Evolutionary conservation across 768 basidiomycete species (phyloP), one percentile per base, ranked within the genome.

Genomic region (Punctularia strigosozonata): DNA sequence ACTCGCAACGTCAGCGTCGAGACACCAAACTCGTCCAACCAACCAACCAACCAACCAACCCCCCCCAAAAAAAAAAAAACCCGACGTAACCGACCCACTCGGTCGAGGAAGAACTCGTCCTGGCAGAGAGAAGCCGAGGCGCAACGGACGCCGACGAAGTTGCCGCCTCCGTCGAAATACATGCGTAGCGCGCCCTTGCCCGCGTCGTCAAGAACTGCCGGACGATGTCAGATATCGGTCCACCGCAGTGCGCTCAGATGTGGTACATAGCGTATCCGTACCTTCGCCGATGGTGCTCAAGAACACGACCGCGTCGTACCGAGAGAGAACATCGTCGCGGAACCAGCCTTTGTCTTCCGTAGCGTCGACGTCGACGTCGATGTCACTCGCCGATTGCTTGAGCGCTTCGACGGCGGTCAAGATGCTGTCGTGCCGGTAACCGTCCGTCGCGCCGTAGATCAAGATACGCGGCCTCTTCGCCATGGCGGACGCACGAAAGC

Each of bases 351-450:
- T 56, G 42, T 84, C 79, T 50, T 86, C 84, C 2, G 80, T 77
- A 40, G 74, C 65, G 36, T 75, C 72, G 42, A 86, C 81, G 18
- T 60, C 37, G 37, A 76, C 62, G 43, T 72, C 60, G 40, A 77
- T 69, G 0, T 56, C 49, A n/a, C 59, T 41, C 2, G 65, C 66
- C 18, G 60, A 63, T 1, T 60, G 52, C 40, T 67, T 66, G 28
- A 86, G 55, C 1, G 69, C 70, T 31, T 69, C 56, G 20, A 81
- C 71, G 3, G 82, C 80, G 1, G 74, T 71, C 1, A 82, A 82
- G 40, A 86, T 86, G 3, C 77, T 80, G 43, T 83, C 82, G 49
- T 87, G 84, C 42, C 80, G 63, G 54, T 69, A 87, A 4, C 66
- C 71, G 5, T 56, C 51, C 1, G 79, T 84, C 2, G 70, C 70